Evolutionary conservation across 2,329 filamentous ascomycete species (phyloP), one percentile per base, ranked within the genome.

Genomic region (Pyrenophora teres): DNA sequence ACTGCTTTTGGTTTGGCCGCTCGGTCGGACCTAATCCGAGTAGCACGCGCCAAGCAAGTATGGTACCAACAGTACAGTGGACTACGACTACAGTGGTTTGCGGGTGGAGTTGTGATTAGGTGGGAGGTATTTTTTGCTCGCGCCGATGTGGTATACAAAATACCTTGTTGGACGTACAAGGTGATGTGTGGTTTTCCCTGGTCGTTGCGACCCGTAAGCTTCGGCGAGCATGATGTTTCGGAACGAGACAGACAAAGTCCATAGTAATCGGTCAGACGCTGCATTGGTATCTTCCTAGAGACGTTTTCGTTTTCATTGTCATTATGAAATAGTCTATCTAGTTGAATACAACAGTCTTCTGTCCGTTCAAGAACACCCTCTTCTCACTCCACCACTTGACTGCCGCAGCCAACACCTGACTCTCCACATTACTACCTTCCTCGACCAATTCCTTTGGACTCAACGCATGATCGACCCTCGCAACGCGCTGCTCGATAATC

Each of bases 301-400:
- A 46, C 23, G 23, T 31, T 41, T 19, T 44, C 16, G 13, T 23
- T 39, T 19, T 42, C 32, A 10, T 13, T 4, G 40, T 32, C 8
- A n/a, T 13, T 4, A 36, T 25, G 5, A 9, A 12, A n/a, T 15
- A 16, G 31, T 15, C 16, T 16, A 30, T 16, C 19, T 55, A 82
- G 56, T 80, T 80, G 74, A 92, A 92, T 2, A 92, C 89, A 21
- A 92, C 87, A 27, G 89, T 93, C 82, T 92, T 92, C 59, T 81
- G 81, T 13, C 87, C 87, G 69, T 92, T 92, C 59, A 93, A 76
- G 68, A 94, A 88, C 25, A 94, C 85, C 49, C 87, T 81, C 68
- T 85, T 82, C 81, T 94, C 89, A 19, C 87, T 87, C 76, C 89
- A 89, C 86, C 89, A 92, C 77, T 92, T 90, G 47, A 94, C 89